These are phyloP conservation scores for Lachancea dasiensis DNA, from an alignment of 805 yeast species.

Conservation along the genomic window DNA sequence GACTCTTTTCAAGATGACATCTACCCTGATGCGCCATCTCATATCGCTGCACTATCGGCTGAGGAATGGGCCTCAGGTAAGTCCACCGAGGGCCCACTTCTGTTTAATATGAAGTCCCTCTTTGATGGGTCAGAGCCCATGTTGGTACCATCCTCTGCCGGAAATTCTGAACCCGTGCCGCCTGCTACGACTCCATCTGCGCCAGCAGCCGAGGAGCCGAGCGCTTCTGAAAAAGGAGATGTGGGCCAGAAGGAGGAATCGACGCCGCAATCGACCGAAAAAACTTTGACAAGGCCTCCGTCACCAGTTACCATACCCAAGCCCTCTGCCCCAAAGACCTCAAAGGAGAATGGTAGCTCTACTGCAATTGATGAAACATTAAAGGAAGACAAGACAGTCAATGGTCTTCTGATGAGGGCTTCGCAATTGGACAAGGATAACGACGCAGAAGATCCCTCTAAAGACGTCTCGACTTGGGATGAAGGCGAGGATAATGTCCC, in stretches of 20 bases:
- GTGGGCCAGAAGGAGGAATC: conserved; percentile 7
- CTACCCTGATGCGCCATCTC: conserved; percentile 85
- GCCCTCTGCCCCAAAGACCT: neutral
- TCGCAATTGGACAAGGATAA: conserved; percentile 26
- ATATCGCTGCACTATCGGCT: conserved; percentile 69
- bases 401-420: conserved; percentile 27
- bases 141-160: conserved; percentile 18
- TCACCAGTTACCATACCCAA: neutral
- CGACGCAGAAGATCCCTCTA: conserved; percentile 33
- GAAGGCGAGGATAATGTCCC: conserved; percentile 23
- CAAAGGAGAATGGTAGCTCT: neutral
- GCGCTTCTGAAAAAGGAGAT: neutral
- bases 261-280: conserved; percentile 57
- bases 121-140: conserved; percentile 69
- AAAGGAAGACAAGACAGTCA: conserved; percentile 25
- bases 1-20: conserved; percentile 91
- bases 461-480: conserved; percentile 30
- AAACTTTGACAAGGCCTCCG: conserved; percentile 30
- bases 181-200: neutral
- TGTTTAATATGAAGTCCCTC: conserved; percentile 67
- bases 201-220: neutral
- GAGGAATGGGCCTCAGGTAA: conserved; percentile 78
- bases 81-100: conserved; percentile 72
- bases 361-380: conserved; percentile 18
- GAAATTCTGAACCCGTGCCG: conserved; percentile 6